Conservation (phyloP, 257 asterid genomes). For the Petunia secreta region DNA sequence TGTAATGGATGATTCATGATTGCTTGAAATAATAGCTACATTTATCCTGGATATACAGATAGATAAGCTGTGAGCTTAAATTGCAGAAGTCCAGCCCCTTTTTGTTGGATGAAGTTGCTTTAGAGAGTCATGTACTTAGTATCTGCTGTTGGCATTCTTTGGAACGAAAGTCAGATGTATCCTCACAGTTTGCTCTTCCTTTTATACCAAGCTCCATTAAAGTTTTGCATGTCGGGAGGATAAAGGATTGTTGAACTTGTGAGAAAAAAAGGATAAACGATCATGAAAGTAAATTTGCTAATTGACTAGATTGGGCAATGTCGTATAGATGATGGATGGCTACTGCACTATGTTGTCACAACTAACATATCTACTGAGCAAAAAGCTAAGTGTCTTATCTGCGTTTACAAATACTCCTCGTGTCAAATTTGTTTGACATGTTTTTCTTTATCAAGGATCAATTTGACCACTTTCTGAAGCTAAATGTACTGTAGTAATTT, state of each 20-base stretch:
- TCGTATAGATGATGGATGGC: background rate
- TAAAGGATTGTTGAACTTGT: background rate
- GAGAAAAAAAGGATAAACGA: background rate
- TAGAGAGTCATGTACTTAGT: background rate
- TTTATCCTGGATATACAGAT: background rate
- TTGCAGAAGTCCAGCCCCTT: background rate
- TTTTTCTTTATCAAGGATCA: slow-evolving; percentile 20
- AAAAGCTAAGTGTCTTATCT: background rate
- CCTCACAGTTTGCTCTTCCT: slow-evolving; percentile 16
- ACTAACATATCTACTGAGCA: background rate
- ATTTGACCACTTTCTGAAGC: background rate
- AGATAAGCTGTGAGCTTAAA: slow-evolving; percentile 1
- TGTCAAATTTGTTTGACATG: no score
- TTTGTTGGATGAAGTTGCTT: slow-evolving; percentile 10
- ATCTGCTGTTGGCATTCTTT: background rate
- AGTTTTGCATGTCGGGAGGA: background rate
- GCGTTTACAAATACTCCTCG: background rate
- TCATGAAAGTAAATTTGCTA: slow-evolving; percentile 3
- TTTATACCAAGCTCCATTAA: background rate
- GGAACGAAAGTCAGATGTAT: slow-evolving; percentile 6
- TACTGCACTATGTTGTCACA: background rate
- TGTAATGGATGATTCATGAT: background rate
- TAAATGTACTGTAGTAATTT: background rate
- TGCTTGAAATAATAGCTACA: background rate
- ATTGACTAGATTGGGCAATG: slow-evolving; percentile 1